These are phyloP conservation scores for Neurospora sp. DNA, from an alignment of 495 filamentous ascomycete genomes.

Conservation along the genomic window DNA sequence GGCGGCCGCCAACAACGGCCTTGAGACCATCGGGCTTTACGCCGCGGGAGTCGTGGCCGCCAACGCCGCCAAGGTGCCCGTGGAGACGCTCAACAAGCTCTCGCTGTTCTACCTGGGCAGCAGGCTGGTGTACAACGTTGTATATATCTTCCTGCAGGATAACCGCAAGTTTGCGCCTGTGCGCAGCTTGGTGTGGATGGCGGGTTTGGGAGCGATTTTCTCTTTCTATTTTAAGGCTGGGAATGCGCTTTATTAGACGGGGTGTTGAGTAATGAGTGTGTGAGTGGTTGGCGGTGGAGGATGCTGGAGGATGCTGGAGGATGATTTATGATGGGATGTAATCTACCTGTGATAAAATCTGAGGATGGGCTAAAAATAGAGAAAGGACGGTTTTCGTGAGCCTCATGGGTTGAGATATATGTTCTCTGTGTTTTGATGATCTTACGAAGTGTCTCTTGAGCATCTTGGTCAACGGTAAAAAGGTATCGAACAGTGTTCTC, in stretches of 20 bases:
- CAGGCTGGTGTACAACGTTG: conserved; percentile 33
- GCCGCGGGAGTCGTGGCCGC: conserved; percentile 41
- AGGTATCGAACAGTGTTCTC: neutral
- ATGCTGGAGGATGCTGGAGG: neutral
- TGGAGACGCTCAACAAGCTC: conserved; percentile 28
- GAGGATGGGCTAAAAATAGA: neutral
- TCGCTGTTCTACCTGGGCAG: conserved; percentile 30
- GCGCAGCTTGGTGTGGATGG: conserved; percentile 30
- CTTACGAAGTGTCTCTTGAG: neutral
- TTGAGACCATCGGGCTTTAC: conserved; percentile 41
- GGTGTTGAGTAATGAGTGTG: neutral
- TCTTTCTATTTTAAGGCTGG: conserved; percentile 36
- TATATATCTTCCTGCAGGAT: neutral
- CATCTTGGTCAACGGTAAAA: neutral
- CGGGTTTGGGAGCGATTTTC: conserved; percentile 19
- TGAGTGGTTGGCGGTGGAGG: neutral
- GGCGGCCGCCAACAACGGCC: conserved; percentile 35
- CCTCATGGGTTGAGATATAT: neutral
- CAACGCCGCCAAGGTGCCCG: conserved; percentile 29
- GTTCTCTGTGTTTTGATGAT: neutral
- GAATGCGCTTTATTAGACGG: neutral
- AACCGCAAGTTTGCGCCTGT: conserved; percentile 15
- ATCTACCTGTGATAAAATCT: neutral
- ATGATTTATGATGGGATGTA: neutral
- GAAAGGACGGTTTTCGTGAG: neutral